These are phyloP conservation scores for Ophiostoma angusticollis DNA, from an alignment of 2,329 filamentous ascomycete species.

Conservation along the genomic window DNA sequence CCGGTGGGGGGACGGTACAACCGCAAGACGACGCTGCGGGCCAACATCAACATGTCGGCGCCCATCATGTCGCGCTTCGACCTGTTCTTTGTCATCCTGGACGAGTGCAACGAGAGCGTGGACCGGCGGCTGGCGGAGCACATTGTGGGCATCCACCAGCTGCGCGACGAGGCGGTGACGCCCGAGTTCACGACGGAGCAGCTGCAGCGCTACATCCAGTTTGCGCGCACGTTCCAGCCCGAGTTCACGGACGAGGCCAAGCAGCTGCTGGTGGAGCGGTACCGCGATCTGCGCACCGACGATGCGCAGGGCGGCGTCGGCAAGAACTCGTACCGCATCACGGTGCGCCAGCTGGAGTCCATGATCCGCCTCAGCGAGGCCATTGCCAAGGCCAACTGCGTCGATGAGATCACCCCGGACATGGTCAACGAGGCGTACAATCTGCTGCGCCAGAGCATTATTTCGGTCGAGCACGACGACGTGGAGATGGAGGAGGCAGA, in stretches of 20 bases:
- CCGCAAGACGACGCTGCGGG: slow-evolving; percentile 80
- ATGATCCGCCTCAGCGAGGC: slow-evolving; percentile 93
- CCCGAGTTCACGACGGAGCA: slow-evolving; percentile 95
- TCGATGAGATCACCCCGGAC: slow-evolving; percentile 69
- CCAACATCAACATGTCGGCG: slow-evolving; percentile 97
- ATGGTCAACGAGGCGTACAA: slow-evolving; percentile 92
- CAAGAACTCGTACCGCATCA: slow-evolving; percentile 93
- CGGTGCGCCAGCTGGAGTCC: slow-evolving; percentile 87
- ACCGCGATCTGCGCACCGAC: slow-evolving; percentile 88
- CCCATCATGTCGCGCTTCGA: slow-evolving; percentile 99
- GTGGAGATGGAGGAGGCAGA: slow-evolving; percentile 82
- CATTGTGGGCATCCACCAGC: slow-evolving; percentile 86
- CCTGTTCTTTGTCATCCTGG: slow-evolving; percentile 93
- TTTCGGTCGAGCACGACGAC: slow-evolving; percentile 95
- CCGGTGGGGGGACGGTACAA: slow-evolving; percentile 95
- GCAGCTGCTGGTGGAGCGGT: slow-evolving; percentile 73
- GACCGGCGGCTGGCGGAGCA: slow-evolving; percentile 88
- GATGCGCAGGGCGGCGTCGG: slow-evolving; percentile 91
- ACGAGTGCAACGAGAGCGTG: slow-evolving; percentile 87
- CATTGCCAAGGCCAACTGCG: slow-evolving; percentile 96
- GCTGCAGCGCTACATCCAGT: slow-evolving; percentile 91
- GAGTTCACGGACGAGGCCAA: slow-evolving; percentile 84
- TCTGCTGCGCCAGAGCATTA: slow-evolving; percentile 84
- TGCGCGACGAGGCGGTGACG: slow-evolving; percentile 79
- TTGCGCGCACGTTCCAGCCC: slow-evolving; percentile 86